Base-by-base conservation (phyloP, 305 asterid species). In the Fraxinus velutina region DNA sequence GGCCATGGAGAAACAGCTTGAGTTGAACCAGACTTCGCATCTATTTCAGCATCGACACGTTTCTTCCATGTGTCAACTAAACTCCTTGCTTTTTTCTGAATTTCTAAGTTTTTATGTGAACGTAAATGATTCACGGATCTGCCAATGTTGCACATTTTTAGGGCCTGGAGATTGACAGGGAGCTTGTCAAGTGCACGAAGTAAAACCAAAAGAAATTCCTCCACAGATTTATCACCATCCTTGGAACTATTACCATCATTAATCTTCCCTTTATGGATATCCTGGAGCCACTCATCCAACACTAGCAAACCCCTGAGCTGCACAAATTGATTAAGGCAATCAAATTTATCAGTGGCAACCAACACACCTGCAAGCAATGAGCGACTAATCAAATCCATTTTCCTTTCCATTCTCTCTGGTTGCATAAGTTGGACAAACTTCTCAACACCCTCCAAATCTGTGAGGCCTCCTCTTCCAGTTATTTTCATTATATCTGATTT, bases 11-110 rank as follows among this genome's bases (percentile, higher is more conserved):
- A 55, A 70, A 82, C 83, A 42, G 85, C 80, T 66, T 84, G 93
- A 68, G 86, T 78, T 62, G 95, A 82, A 36, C 88, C 89, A 73
- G 89, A 77, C 76, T 90, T 92, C 15, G 91, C 86, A 81, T 91
- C 97, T 64, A 87, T 90, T 89, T 92, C 95, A 50, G 91, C 93
- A 80, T 91, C 94, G 7, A 92, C 97, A 8, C 95, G 89, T 81
- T 91, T 92, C 89, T 92, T 92, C 97, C 97, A 92, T 29, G 91
- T 89, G 85, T 89, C 94, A 34, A 92, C 97, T 77, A 92, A 87
- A 84, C 88, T 80, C 44, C 93, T 87, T n/a, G 92, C 94, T 79
- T 91, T 91, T 78, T 84, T 91, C 80, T 92, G 97, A 81, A 92
- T 90, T 68, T 92, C 97, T 70, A 84, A 73, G 85, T 90, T 92